Conservation (phyloP, 2,329 filamentous ascomycete species). For the Chrysoporthe cubensis region DNA sequence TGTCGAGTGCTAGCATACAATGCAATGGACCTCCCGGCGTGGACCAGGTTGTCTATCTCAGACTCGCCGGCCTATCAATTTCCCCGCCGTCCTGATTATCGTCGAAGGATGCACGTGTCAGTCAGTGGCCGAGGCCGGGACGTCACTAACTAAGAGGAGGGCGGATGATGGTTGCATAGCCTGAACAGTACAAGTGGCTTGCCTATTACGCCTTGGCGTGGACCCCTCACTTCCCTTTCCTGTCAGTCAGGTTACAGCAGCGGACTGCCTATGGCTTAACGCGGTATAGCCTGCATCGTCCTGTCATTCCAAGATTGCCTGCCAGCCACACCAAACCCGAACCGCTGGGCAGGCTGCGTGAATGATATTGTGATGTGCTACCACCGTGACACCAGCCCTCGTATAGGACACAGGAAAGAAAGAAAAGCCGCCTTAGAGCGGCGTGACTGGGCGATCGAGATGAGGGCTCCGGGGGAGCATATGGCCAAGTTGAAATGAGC, state of each 20-base stretch:
- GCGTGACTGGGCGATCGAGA: not conserved
- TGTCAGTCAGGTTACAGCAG: slow-evolving; percentile 9
- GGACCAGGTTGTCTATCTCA: not conserved
- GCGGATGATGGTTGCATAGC: not conserved
- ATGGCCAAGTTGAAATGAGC: not conserved
- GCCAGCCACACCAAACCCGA: slow-evolving; percentile 9
- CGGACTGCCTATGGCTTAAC: slow-evolving; percentile 7
- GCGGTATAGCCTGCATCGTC: not conserved
- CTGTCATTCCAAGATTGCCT: not conserved
- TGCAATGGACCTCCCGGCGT: not conserved
- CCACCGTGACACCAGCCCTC: not conserved
- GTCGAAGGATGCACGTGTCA: slow-evolving; percentile 1
- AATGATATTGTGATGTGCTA: slow-evolving; percentile 9
- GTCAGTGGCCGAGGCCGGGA: not conserved
- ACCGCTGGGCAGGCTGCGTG: not conserved
- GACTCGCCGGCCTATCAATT: not conserved
- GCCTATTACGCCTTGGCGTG: slow-evolving; percentile 19
- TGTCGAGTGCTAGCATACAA: not conserved
- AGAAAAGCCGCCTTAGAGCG: not conserved
- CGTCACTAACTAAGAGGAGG: slow-evolving; percentile 2
- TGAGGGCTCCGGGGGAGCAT: not conserved
- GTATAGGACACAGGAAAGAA: not conserved
- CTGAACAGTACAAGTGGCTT: slow-evolving; percentile 10
- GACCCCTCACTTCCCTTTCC: slow-evolving; percentile 15
- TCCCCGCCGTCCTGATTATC: not conserved